These are phyloP conservation scores for Turritis glabra DNA, from an alignment of 345 rosid genomes.

Conservation along the genomic window DNA sequence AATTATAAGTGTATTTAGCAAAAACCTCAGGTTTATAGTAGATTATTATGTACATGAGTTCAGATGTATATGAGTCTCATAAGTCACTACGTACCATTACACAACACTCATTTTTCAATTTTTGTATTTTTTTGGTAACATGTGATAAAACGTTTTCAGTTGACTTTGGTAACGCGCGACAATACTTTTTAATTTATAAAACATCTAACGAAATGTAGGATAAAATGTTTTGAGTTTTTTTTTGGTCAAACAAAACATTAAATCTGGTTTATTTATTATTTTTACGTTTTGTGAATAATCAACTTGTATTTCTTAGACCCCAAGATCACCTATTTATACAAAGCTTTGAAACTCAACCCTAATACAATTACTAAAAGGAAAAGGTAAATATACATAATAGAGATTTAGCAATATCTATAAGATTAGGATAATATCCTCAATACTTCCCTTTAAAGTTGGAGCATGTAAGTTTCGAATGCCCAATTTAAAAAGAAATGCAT, in stretches of 20 bases:
- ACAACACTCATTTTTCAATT: not conserved
- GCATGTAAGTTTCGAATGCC: too few species aligned
- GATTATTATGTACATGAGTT: not conserved
- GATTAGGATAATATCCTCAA: too few species aligned
- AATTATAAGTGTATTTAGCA: not conserved
- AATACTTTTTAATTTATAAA: not conserved
- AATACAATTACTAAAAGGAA: too few species aligned
- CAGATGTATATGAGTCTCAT: not conserved
- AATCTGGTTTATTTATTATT: not conserved
- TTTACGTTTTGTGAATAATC: too few species aligned
- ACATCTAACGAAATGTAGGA: not conserved
- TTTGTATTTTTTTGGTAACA: not conserved
- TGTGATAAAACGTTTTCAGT: not conserved
- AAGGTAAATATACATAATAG: too few species aligned
- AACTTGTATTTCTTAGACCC: too few species aligned
- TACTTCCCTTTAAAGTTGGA: too few species aligned
- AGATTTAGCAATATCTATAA: too few species aligned
- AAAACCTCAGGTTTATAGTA: not conserved
- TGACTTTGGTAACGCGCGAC: conserved; percentile 7
- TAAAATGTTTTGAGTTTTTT: not conserved
- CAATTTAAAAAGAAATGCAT: too few species aligned
- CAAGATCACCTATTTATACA: too few species aligned
- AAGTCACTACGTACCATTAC: conserved; percentile 13
- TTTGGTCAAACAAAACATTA: not conserved
- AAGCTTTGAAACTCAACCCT: too few species aligned